Evolutionary conservation across 1,284 basidiomycete species (phyloP), one percentile per base, ranked within the genome.

Genomic region (Fistulinella staudtii): DNA sequence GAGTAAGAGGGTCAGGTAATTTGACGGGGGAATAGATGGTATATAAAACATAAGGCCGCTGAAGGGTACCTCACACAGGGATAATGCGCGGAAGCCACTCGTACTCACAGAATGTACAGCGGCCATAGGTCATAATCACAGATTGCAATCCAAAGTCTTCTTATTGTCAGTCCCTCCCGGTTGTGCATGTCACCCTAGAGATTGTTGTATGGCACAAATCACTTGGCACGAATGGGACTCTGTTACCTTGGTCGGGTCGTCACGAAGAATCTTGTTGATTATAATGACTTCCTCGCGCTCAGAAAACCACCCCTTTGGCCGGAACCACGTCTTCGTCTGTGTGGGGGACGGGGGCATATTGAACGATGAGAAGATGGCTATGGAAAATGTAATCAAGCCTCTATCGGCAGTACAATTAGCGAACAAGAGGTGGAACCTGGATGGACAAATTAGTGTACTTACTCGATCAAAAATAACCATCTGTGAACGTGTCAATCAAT

Each of bases 111-210:
- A 8, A 80, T 64, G 52, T 85, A 86, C 20, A 86, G 51, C 0
- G 83, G 84, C 82, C 83, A 87, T 46, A 86, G 64, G 50, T 80
- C 75, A 54, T 77, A 84, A 57, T 87, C 82, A 25, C 68, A 71
- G 3, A 85, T 49, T 1, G 77, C 74, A 13, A 57, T 61, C 70
- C 73, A 80, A n/a, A 86, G 67, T 41, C 74, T 74, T 52, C 68
- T 73, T 18, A 74, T 31, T 0, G 73, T 69, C 22, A 87, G 60
- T 1, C 79, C 80, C 61, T 89, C 74, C 13, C 86, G 78, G 51
- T 89, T 89, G 65, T 89, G 84, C 85, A 89, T 89, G 51, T 79
- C 75, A 4, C 77, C 73, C 71, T 74, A 17, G 24, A 17, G 28
- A 11, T 14, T 7, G 4, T 41, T n/a, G n/a, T n/a, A 9, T 17